These are phyloP conservation scores for Stenogyne calaminthoides DNA, from an alignment of 305 asterid species.

Conservation along the genomic window DNA sequence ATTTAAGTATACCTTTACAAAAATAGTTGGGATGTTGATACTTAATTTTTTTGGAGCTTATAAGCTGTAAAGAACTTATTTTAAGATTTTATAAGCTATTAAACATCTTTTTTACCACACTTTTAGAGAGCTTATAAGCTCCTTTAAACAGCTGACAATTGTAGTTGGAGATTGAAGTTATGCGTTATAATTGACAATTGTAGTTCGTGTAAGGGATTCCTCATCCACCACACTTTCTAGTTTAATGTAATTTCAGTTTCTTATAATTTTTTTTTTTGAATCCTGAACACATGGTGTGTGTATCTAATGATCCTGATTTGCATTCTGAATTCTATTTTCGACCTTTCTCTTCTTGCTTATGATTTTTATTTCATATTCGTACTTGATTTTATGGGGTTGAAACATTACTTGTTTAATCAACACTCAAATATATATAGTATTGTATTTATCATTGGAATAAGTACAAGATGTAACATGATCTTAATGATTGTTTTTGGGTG, in stretches of 20 bases:
- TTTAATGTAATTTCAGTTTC: background rate
- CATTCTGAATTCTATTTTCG: conserved; percentile 1
- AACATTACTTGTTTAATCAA: background rate
- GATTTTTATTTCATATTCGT: background rate
- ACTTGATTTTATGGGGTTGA: background rate
- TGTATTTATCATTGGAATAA: background rate
- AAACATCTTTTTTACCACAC: too few relatives aligned
- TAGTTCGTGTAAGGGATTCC: too few relatives aligned
- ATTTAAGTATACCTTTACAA: too few relatives aligned
- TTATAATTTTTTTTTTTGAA: background rate
- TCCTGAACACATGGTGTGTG: background rate
- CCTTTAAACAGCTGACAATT: too few relatives aligned
- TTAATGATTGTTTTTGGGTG: background rate
- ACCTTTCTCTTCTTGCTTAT: background rate
- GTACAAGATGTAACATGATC: background rate
- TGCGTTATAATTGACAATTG: background rate
- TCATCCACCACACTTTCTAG: background rate
- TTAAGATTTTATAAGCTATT: too few relatives aligned
- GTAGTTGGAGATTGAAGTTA: background rate
- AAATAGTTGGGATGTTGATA: too few relatives aligned
- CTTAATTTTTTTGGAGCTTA: too few relatives aligned
- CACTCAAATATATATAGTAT: background rate
- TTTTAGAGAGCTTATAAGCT: too few relatives aligned
- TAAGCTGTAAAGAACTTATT: too few relatives aligned
- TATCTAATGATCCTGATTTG: background rate